These are phyloP conservation scores for Boletus rex-veris DNA, from an alignment of 768 basidiomycete genomes.

Conservation along the genomic window DNA sequence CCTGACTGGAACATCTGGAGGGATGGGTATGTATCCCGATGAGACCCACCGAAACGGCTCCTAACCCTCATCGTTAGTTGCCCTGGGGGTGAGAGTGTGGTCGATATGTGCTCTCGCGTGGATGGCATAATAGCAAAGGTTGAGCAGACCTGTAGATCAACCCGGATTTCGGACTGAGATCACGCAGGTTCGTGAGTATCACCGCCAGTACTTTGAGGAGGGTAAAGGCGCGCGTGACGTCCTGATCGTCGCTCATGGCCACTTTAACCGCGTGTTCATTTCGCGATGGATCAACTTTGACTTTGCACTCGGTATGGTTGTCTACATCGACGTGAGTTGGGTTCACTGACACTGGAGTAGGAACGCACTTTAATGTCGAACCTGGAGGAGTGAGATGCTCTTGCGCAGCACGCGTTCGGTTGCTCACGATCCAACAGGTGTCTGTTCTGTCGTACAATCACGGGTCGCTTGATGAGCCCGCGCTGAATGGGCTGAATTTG, in stretches of 20 bases:
- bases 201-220: conserved; percentile 65
- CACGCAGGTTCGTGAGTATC: conserved; percentile 65
- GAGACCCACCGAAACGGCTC: neutral
- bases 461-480: conserved; percentile 70
- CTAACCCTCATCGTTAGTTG: conserved; percentile 47
- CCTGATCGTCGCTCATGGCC: conserved; percentile 87
- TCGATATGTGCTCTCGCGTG: conserved; percentile 76
- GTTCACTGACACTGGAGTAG: conserved; percentile 32
- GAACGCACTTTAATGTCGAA: conserved; percentile 80
- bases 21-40: conserved; percentile 55
- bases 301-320: conserved; percentile 47
- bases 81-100: conserved; percentile 80
- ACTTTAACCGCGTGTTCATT: conserved; percentile 72
- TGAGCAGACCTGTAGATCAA: conserved; percentile 13
- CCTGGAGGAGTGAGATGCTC: conserved; percentile 63
- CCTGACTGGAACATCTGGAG: conserved; percentile 79
- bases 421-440: conserved; percentile 44
- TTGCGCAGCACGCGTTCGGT: neutral
- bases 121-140: conserved; percentile 75
- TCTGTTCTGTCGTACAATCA: conserved; percentile 85
- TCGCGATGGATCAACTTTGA: conserved; percentile 79
- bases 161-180: conserved; percentile 4
- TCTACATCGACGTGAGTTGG: neutral
- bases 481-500: conserved; percentile 70
- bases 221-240: conserved; percentile 70